Evolutionary conservation across 176 grass and related monocot species (phyloP).

Genomic region (Triticum urartu): DNA sequence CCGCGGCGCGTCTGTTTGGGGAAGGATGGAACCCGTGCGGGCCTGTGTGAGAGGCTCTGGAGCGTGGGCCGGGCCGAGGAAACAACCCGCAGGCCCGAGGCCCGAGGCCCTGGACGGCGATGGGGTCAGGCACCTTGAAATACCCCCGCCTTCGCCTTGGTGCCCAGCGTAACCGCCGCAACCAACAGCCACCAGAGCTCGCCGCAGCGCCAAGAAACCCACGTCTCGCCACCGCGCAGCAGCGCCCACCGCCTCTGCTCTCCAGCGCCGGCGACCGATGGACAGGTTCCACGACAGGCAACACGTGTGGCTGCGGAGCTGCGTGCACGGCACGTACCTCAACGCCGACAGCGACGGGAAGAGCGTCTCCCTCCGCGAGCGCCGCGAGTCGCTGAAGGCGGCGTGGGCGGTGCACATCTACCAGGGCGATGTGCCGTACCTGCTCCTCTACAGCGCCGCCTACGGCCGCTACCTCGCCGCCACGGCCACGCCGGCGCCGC

Average conservation of each 20-base stretch:
- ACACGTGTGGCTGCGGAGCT: constrained; percentile 24
- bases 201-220: neutral
- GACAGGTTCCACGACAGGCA: constrained; percentile 4
- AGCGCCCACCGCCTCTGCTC: no score
- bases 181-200: neutral
- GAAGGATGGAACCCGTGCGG: neutral
- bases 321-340: constrained; percentile 18
- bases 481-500: neutral
- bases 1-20: neutral
- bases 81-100: neutral
- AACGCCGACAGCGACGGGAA: constrained; percentile 4
- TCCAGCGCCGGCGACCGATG: constrained; percentile 8
- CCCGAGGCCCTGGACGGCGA: neutral
- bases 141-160: neutral
- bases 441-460: constrained; percentile 28
- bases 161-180: constrained; percentile 3
- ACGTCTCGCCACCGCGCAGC: neutral
- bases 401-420: constrained; percentile 25
- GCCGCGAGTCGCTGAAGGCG: neutral
- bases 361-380: neutral
- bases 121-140: neutral
- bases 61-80: neutral
- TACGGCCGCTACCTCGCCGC: constrained; percentile 35
- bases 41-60: neutral
- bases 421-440: neutral